phyloP scores from a whole-genome alignment of 2,329 filamentous ascomycete species.

The Westerdykella aurantiaca region DNA sequence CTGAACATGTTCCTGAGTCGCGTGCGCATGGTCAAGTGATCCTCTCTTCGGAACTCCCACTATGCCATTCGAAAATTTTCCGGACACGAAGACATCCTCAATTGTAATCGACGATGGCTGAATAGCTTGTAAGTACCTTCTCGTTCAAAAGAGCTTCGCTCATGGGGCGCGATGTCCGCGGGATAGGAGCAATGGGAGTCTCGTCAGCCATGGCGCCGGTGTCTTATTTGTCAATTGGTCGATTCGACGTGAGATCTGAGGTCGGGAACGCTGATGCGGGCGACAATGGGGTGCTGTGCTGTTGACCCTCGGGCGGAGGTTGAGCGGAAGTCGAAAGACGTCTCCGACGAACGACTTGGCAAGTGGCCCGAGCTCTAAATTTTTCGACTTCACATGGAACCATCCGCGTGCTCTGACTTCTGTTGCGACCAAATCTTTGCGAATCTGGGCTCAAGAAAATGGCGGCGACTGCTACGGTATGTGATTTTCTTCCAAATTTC shows the following conservation, averaged over 20 bases:
- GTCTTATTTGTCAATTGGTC: constrained; percentile 24
- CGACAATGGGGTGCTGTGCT: constrained; percentile 17
- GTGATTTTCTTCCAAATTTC: not conserved
- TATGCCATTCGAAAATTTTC: too few relatives aligned
- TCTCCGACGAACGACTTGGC: constrained; percentile 21
- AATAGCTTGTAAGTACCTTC: constrained; percentile 61
- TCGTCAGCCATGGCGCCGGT: constrained; percentile 52
- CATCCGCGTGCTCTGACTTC: not conserved
- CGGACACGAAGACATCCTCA: too few relatives aligned
- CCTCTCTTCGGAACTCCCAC: too few relatives aligned
- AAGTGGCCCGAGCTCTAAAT: constrained; percentile 13
- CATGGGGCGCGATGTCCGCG: constrained; percentile 70
- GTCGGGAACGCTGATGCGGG: constrained; percentile 5
- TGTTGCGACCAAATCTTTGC: not conserved
- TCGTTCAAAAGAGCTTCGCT: constrained; percentile 98
- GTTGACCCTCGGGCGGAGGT: constrained; percentile 13
- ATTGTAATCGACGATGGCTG: too few relatives aligned
- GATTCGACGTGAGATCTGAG: constrained; percentile 15
- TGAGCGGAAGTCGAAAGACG: constrained; percentile 21
- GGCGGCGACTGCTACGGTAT: not conserved
- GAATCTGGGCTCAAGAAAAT: not conserved
- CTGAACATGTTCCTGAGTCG: too few relatives aligned
- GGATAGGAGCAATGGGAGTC: constrained; percentile 57
- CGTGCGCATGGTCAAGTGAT: too few relatives aligned
- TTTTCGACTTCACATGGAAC: constrained; percentile 4